These are phyloP conservation scores for Debaryomyces psychrophilus DNA, from an alignment of 1,139 yeast species.

Conservation along the genomic window DNA sequence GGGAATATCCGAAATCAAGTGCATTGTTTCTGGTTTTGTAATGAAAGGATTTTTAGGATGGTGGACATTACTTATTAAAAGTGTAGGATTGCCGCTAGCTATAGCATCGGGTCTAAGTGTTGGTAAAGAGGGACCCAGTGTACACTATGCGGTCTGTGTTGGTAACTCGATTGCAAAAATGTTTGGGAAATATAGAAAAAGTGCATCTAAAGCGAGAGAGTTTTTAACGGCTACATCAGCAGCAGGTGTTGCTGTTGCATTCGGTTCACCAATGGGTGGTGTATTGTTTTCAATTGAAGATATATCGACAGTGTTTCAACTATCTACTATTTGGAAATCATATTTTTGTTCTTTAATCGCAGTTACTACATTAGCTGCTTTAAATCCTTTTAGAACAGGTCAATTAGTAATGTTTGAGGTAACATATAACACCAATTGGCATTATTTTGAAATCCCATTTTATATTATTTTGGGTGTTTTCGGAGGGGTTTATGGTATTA, in stretches of 20 bases:
- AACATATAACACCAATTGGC: constrained; percentile 84
- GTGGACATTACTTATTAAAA: constrained; percentile 73
- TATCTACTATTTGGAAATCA: constrained; percentile 85
- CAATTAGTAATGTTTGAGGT: constrained; percentile 93
- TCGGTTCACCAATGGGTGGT: constrained; percentile 76
- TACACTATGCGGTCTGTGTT: constrained; percentile 82
- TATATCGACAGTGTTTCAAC: constrained; percentile 68
- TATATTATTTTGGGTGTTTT: constrained; percentile 80
- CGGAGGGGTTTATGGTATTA: constrained; percentile 89
- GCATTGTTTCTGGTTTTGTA: constrained; percentile 89
- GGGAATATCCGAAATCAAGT: constrained; percentile 95
- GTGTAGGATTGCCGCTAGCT: constrained; percentile 81
- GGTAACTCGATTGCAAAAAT: constrained; percentile 66
- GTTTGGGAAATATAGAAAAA: constrained; percentile 47
- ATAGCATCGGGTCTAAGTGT: constrained; percentile 81
- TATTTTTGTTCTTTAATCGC: constrained; percentile 92
- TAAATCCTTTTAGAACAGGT: constrained; percentile 93
- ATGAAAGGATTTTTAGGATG: constrained; percentile 77
- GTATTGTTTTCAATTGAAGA: constrained; percentile 75
- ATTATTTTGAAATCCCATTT: constrained; percentile 78
- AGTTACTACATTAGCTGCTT: constrained; percentile 70
- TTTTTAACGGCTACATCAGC: constrained; percentile 63
- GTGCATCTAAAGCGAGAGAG: constrained; percentile 57
- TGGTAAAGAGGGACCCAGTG: constrained; percentile 87
- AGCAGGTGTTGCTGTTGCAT: constrained; percentile 76